Evolutionary conservation across 2,329 filamentous ascomycete species (phyloP).

Genomic region (Mycosphaerella sp.): DNA sequence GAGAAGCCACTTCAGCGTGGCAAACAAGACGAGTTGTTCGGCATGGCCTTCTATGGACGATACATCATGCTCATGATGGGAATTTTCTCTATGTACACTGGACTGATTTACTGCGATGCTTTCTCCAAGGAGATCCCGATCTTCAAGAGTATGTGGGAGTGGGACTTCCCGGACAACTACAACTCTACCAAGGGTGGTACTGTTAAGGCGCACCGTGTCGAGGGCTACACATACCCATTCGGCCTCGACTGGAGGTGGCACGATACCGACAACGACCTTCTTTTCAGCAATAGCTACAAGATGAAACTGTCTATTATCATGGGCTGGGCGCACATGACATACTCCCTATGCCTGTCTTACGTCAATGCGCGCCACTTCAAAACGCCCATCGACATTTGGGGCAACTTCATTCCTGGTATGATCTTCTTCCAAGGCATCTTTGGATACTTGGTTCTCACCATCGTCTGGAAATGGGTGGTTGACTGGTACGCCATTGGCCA

Average conservation of each 20-base stretch:
- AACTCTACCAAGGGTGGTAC: slow-evolving; percentile 39
- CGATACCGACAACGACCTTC: slow-evolving; percentile 84
- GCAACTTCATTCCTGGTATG: slow-evolving; percentile 96
- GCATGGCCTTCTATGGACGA: slow-evolving; percentile 97
- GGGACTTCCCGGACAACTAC: slow-evolving; percentile 59
- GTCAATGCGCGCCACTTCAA: slow-evolving; percentile 95
- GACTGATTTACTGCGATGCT: slow-evolving; percentile 93
- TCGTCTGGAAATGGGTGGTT: slow-evolving; percentile 94
- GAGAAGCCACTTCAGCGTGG: slow-evolving; percentile 75
- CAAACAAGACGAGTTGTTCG: slow-evolving; percentile 94
- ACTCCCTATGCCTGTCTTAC: slow-evolving; percentile 86
- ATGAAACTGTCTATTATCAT: slow-evolving; percentile 99
- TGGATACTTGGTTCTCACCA: slow-evolving; percentile 87
- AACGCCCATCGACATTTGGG: slow-evolving; percentile 90
- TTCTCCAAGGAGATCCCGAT: slow-evolving; percentile 91
- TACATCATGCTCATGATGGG: slow-evolving; percentile 99
- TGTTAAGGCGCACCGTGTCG: slow-evolving; percentile 58
- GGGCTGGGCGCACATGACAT: slow-evolving; percentile 98
- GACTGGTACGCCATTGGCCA: slow-evolving; percentile 68
- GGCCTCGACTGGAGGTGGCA: slow-evolving; percentile 97
- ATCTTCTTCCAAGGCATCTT: slow-evolving; percentile 99
- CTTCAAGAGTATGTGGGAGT: slow-evolving; percentile 87
- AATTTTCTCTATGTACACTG: slow-evolving; percentile 92
- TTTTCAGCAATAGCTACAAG: slow-evolving; percentile 99
- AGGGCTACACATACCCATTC: slow-evolving; percentile 84